phyloP scores from a whole-genome alignment of 73 alveolate genomes.

The Paramecium biaurelia region DNA sequence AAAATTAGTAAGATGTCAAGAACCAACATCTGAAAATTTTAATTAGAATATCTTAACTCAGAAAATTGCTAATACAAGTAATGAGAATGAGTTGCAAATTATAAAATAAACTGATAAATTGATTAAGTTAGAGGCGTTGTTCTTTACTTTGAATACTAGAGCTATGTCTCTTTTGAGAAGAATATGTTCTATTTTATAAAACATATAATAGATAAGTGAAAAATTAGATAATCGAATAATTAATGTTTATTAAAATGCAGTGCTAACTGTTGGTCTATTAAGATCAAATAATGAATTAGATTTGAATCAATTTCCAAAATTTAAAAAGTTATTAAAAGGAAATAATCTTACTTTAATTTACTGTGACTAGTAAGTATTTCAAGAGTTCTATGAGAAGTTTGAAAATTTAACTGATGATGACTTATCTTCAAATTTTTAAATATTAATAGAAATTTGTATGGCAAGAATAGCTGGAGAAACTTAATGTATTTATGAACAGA shows the following conservation, averaged over 20 bases:
- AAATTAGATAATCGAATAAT: neutral
- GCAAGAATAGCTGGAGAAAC: neutral
- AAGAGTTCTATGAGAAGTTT: neutral
- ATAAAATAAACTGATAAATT: neutral
- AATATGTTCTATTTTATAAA: neutral
- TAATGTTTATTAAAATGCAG: neutral
- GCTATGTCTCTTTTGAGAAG: neutral
- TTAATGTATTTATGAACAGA: conserved; percentile 5
- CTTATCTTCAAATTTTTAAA: neutral
- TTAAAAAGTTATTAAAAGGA: neutral
- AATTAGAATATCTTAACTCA: neutral
- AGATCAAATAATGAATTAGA: neutral
- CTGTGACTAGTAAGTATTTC: neutral
- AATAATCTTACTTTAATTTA: neutral
- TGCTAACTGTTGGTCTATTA: neutral
- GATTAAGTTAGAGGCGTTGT: neutral
- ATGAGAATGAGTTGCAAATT: neutral
- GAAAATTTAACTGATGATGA: neutral
- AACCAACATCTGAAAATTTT: neutral
- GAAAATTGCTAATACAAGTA: neutral
- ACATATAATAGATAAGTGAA: neutral
- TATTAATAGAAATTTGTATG: neutral
- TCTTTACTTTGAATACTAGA: neutral
- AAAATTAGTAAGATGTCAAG: neutral
- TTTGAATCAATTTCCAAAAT: neutral